Conservation (phyloP, 2,329 filamentous ascomycete genomes). For the Teratosphaeria nubilosa region DNA sequence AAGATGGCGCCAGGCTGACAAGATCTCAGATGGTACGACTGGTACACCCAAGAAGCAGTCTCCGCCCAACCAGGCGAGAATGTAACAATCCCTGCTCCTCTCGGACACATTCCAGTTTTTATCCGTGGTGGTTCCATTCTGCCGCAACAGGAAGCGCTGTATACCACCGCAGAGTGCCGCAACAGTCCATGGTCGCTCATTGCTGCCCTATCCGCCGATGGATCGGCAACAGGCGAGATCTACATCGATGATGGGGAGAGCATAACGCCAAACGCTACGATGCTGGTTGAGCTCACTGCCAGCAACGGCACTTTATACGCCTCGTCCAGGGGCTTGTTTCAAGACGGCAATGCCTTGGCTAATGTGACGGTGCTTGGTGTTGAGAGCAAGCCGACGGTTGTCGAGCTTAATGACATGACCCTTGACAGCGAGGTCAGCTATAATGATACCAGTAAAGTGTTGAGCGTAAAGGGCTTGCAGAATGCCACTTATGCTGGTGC, state of each 20-base stretch:
- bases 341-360: constrained; percentile 47
- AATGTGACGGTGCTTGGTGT: constrained; percentile 57
- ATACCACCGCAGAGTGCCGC: constrained; percentile 56
- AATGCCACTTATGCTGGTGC: constrained; percentile 42
- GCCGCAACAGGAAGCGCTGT: constrained; percentile 56
- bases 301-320: constrained; percentile 40
- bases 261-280: constrained; percentile 44
- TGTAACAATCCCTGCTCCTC: constrained; percentile 49
- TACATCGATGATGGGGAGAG: constrained; percentile 57
- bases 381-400: constrained; percentile 25
- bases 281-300: constrained; percentile 40
- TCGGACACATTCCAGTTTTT: constrained; percentile 62
- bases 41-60: constrained; percentile 58
- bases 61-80: constrained; percentile 44
- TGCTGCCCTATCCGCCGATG: constrained; percentile 47
- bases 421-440: constrained; percentile 37
- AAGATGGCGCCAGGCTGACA: background rate
- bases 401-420: constrained; percentile 45
- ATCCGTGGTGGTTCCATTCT: constrained; percentile 59
- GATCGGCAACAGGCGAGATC: constrained; percentile 49
- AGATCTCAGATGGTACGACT: constrained; percentile 56
- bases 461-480: constrained; percentile 44
- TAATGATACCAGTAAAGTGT: constrained; percentile 36
- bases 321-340: constrained; percentile 41
- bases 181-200: constrained; percentile 58